Percentiles rank a stretch among this genome's conserved stretches.
Evolutionary conservation across 148 eudicot genomes (phyloP).

Genomic region (Salicornia ramosissima): DNA sequence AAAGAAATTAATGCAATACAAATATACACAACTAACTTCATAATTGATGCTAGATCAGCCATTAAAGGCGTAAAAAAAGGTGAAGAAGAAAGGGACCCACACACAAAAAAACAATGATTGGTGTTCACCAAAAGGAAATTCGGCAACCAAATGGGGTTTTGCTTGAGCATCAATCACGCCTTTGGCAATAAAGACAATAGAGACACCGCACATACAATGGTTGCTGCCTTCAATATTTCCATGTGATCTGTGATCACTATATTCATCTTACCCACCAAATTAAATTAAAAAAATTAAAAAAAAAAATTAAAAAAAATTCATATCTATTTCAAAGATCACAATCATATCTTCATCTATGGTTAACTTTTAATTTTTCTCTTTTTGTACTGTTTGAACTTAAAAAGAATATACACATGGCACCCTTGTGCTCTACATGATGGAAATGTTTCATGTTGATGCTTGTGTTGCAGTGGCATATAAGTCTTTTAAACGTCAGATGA

Average conservation of each 20-base stretch:
- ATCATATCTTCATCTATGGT: neutral
- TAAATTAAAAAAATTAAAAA: no score
- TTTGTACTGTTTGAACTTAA: neutral
- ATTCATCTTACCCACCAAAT: neutral
- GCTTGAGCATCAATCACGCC: slow-evolving; percentile 23
- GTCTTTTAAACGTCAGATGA: no score
- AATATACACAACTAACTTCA: no score
- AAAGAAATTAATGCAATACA: neutral
- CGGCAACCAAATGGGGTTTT: neutral
- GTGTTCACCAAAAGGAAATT: slow-evolving; percentile 9
- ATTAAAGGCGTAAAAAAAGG: neutral
- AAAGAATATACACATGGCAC: slow-evolving; percentile 7
- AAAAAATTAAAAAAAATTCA: no score
- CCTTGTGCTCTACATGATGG: no score
- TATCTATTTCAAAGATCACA: neutral
- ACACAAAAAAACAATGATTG: slow-evolving; percentile 8
- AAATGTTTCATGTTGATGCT: no score
- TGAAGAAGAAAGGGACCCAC: neutral
- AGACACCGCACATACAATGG: slow-evolving; percentile 9
- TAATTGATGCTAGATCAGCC: slow-evolving; percentile 4
- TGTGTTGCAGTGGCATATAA: no score
- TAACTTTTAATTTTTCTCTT: neutral
- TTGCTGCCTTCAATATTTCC: slow-evolving; percentile 5
- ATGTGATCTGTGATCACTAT: neutral
- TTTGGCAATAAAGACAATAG: slow-evolving; percentile 13